A percentile compares a stretch with the other conserved stretches of the same genome.
Conservation (phyloP, 2,329 filamentous ascomycete species). For the Tolypocladium cylindrosporum region DNA sequence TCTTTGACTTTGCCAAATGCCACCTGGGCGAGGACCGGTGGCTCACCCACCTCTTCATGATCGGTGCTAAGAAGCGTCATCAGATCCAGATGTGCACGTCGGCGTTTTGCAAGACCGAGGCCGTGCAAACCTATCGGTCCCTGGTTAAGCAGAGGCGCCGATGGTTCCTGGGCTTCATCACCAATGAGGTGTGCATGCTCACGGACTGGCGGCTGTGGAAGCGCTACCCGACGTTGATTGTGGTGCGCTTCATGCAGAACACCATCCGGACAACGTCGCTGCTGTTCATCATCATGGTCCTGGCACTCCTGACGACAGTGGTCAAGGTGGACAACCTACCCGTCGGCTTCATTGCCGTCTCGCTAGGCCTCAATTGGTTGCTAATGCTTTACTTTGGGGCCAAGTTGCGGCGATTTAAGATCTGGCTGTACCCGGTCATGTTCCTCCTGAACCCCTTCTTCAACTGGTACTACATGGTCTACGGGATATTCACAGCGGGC, state of each 20-base stretch:
- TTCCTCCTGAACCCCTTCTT: constrained; percentile 93
- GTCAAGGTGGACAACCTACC: constrained; percentile 71
- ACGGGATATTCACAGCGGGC: constrained; percentile 89
- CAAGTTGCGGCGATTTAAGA: constrained; percentile 81
- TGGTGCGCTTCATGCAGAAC: constrained; percentile 90
- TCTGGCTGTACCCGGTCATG: constrained; percentile 92
- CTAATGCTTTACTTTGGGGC: constrained; percentile 94
- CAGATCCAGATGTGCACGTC: constrained; percentile 98
- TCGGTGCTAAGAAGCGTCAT: constrained; percentile 82
- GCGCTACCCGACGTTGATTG: constrained; percentile 74
- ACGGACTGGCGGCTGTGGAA: constrained; percentile 89
- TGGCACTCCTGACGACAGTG: constrained; percentile 77
- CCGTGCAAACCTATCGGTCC: constrained; percentile 76
- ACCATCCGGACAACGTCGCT: constrained; percentile 91
- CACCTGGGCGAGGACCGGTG: constrained; percentile 93
- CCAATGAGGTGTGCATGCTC: constrained; percentile 96
- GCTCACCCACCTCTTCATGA: constrained; percentile 98
- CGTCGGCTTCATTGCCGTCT: constrained; percentile 87
- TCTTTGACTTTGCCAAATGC: constrained; percentile 95
- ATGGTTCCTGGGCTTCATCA: constrained; percentile 97
- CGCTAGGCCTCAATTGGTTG: constrained; percentile 84
- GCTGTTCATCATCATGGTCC: constrained; percentile 86
- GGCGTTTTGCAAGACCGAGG: constrained; percentile 97
- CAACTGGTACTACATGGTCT: constrained; percentile 98
- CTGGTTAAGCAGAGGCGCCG: constrained; percentile 88